Evolutionary conservation across 176 grass and related monocot species (phyloP), one percentile per base, ranked within the genome.

Genomic region (Ensete ventricosum): DNA sequence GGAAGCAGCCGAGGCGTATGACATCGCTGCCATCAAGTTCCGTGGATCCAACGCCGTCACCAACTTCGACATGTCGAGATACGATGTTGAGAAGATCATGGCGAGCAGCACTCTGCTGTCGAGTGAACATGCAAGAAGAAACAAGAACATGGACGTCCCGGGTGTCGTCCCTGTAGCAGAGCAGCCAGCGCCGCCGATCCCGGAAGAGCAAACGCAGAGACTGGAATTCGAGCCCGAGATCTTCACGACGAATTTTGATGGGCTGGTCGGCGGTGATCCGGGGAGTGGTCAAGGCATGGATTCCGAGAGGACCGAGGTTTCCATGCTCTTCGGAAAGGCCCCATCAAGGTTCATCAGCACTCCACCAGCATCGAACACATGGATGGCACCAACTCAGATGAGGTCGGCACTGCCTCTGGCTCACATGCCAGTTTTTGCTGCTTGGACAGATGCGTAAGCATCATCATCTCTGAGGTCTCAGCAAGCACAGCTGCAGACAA

Each of bases 1-100:
- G 85, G 90, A 91, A 23, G 93, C 93, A 2, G 93, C 93, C 1
- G 93, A 97, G 82, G 93, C 93, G 49, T 97, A 97, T 82, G 93
- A 97, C 83, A 78, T 97, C 67, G 93, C 93, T 50, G 93, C 93
- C 14, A 97, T 97, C 71, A 97, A 93, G 73, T 97, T 97, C 75
- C 90, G 93, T 26, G 90, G 93, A 8, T 80, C 90, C 13, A 93
- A 78, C 79, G 93, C 93, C 1, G 93, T 97, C 20, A 97, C 93
- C 22, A 97, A 97, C 88, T 97, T 97, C 74, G 93, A 90, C 72
- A 89, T 93, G 78, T 88, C 88, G 52, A 64, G 88, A 5, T 97
- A 97, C 67, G 85, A 93, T 77, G 93, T 97, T 7, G 86, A 91
- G 3, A 97, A 93, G 79, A 97, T 97, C 73, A 85, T 89, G 85